A percentile compares a stretch with the other conserved stretches of the same genome.
Conservation (phyloP, 441 rosid genomes). For the Pelargonium cotyledonis region DNA sequence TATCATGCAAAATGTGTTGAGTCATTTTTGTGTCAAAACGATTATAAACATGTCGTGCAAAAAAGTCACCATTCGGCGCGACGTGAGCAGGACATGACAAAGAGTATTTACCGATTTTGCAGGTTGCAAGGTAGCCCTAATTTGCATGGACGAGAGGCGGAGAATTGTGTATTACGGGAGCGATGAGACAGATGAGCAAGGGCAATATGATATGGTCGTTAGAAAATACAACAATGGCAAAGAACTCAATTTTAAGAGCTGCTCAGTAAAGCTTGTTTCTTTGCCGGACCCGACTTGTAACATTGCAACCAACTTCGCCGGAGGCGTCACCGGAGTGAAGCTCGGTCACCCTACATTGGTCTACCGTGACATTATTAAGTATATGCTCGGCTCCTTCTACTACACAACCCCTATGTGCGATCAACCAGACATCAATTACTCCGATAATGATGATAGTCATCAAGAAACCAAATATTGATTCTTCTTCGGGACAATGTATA, state of each 20-base stretch:
- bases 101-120: conserved; percentile 1
- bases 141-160: conserved; percentile 64
- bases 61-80: too few relatives aligned
- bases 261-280: conserved; percentile 62
- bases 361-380: conserved; percentile 43
- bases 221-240: conserved; percentile 40
- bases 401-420: conserved; percentile 70
- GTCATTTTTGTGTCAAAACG: too few relatives aligned
- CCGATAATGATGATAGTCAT: not conserved
- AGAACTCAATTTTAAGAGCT: conserved; percentile 32
- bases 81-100: not conserved
- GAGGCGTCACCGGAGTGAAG: conserved; percentile 53
- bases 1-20: too few relatives aligned
- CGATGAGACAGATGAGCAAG: conserved; percentile 54
- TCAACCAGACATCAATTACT: conserved; percentile 33
- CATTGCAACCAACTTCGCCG: conserved; percentile 54
- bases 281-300: conserved; percentile 55
- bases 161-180: conserved; percentile 51
- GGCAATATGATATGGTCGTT: conserved; percentile 45
- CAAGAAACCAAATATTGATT: conserved; percentile 23
- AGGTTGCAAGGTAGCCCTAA: conserved; percentile 56
- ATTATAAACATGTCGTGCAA: too few relatives aligned
- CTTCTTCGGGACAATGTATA: too few relatives aligned
- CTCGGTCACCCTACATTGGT: conserved; percentile 38
- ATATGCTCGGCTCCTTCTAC: conserved; percentile 42